These are phyloP conservation scores for Kwoniella europaea DNA, from an alignment of 768 basidiomycete genomes.

Conservation along the genomic window DNA sequence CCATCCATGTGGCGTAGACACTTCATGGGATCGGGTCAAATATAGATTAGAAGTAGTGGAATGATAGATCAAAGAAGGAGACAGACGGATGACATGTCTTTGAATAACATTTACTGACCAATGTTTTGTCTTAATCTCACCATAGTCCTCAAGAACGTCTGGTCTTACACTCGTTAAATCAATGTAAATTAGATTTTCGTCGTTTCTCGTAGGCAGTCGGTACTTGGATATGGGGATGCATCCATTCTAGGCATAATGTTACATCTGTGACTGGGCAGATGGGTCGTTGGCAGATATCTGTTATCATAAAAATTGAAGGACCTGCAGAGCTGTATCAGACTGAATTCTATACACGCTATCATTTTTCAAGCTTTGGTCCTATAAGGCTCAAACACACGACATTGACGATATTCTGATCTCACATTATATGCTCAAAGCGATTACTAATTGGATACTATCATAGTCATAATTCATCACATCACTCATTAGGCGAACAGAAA, in stretches of 20 bases:
- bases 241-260: slow-evolving; percentile 17
- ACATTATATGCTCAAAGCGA: background rate
- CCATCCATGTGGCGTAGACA: no score
- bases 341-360: no score
- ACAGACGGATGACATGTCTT: background rate
- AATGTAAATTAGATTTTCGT: slow-evolving; percentile 11
- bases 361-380: no score
- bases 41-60: no score
- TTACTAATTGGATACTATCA: background rate
- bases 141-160: slow-evolving; percentile 91
- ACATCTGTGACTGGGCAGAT: background rate
- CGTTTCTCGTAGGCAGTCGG: slow-evolving; percentile 4
- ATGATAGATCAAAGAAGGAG: background rate
- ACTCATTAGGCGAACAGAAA: background rate
- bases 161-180: slow-evolving; percentile 89
- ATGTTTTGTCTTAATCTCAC: background rate
- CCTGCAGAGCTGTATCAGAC: no score
- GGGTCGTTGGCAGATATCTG: background rate
- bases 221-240: slow-evolving; percentile 24
- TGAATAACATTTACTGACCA: slow-evolving; percentile 11
- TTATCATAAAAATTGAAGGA: no score
- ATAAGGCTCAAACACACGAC: no score
- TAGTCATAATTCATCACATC: background rate
- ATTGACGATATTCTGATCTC: no score
- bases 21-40: no score